phyloP scores from a whole-genome alignment of 306 rosid species.

The Acacia crassicarpa region DNA sequence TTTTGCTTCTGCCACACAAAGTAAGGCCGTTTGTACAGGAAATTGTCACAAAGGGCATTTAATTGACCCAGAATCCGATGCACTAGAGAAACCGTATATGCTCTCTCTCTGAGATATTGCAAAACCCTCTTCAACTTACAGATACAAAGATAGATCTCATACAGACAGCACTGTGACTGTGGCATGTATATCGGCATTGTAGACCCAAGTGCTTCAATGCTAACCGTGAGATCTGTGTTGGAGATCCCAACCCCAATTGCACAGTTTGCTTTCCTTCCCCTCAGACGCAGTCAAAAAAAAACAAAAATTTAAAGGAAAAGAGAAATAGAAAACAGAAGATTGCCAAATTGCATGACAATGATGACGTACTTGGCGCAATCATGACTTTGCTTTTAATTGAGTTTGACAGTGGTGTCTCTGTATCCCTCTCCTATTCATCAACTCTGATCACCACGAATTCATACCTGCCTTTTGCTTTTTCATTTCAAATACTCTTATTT shows the following conservation, averaged over 20 bases:
- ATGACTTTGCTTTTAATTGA: conserved; percentile 44
- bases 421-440: conserved; percentile 13
- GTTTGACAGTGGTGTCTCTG: conserved; percentile 29
- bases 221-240: neutral
- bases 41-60: conserved; percentile 45
- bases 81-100: neutral
- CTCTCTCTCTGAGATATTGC: neutral
- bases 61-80: conserved; percentile 41
- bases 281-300: conserved; percentile 4
- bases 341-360: conserved; percentile 41
- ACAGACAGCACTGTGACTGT: neutral
- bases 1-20: neutral
- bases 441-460: conserved; percentile 5
- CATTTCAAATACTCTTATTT: neutral
- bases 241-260: conserved; percentile 8
- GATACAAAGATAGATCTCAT: neutral
- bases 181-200: neutral
- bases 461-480: neutral
- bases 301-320: conserved; percentile 4
- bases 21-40: conserved; percentile 44
- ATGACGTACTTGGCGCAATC: conserved; percentile 52
- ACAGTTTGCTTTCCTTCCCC: neutral
- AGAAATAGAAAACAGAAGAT: neutral
- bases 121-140: neutral
- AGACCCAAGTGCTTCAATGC: neutral